Base-by-base conservation (phyloP, 345 rosid genomes). In the Clausena lansium region DNA sequence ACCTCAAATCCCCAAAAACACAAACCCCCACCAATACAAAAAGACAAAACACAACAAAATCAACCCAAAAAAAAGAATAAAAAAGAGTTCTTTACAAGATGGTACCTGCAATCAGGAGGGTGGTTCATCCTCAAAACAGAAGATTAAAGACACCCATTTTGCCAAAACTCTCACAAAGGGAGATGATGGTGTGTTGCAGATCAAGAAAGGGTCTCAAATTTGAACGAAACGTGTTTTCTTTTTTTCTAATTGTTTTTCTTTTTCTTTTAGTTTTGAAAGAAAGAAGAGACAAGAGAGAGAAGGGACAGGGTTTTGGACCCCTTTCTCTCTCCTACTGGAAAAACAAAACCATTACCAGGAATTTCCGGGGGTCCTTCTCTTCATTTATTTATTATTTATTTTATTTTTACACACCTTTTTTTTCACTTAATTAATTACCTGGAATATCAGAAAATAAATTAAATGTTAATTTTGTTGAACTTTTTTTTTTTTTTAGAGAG, bases 311-410 rank as follows among this genome's bases (percentile, higher is more conserved):
- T 74, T 86, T 85, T 77, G 78, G 83, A 74, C 70, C 78, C 64
- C 64, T 70, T 20, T 62, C 57, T 27, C 71, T 83, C 71, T 38
- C 76, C 50, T 17, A 35, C 85, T 84, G 77, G 78, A 15, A 62
- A 60, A 59, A 7, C 11, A 60, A 85, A 79, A 82, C 27, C 76
- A 86, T 81, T 79, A 79, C 69, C 94, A 87, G 86, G 76, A 68
- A 81, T 82, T 86, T 80, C 83, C 87, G 86, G 85, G 77, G 78
- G 77, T 76, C 84, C 84, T 83, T 65, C 80, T 78, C 83, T 78
- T 67, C 67, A 71, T 52, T 7, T 59, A 32, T 71, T 24, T 72
- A 72, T 59, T 28, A 45, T 45, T 45, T 45, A 3, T 45, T 45
- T 0, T 45, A 45, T 45, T 45, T 11, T 3, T 45, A 11, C 50